These are phyloP conservation scores for Cucurbita ficifolia DNA, from an alignment of 306 rosid species.

Conservation along the genomic window DNA sequence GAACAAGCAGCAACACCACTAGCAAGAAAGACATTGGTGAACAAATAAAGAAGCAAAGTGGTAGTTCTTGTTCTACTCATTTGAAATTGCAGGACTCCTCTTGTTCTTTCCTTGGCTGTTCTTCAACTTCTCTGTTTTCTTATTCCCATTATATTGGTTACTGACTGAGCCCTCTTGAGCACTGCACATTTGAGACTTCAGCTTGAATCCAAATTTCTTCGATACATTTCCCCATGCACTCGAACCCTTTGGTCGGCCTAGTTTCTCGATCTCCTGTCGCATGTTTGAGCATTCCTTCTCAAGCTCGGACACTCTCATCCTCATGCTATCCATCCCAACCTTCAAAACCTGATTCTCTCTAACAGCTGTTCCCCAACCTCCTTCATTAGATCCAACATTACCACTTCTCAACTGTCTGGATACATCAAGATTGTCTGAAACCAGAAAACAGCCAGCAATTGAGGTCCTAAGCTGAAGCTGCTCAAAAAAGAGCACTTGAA, in stretches of 20 bases:
- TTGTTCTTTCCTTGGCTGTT: conserved; percentile 58
- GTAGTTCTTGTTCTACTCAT: conserved; percentile 22
- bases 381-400: conserved; percentile 50
- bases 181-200: conserved; percentile 98
- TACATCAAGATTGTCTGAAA: conserved; percentile 81
- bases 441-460: conserved; percentile 84
- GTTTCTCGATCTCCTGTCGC: conserved; percentile 90
- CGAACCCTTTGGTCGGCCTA: conserved; percentile 47
- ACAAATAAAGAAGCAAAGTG: conserved; percentile 3
- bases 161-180: conserved; percentile 92
- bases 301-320: conserved; percentile 91
- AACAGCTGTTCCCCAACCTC: conserved; percentile 88
- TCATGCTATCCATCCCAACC: conserved; percentile 97
- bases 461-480: conserved; percentile 97
- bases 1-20: conserved; percentile 2
- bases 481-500: conserved; percentile 95
- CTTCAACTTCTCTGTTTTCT: conserved; percentile 60
- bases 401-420: conserved; percentile 87
- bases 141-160: conserved; percentile 38
- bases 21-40: neutral
- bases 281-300: conserved; percentile 93
- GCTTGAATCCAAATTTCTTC: conserved; percentile 71
- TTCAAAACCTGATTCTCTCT: conserved; percentile 93
- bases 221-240: conserved; percentile 75
- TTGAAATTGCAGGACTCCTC: conserved; percentile 28